Base-by-base conservation (phyloP, 352 stramenopile genomes). In the Phytophthora colocasiae region DNA sequence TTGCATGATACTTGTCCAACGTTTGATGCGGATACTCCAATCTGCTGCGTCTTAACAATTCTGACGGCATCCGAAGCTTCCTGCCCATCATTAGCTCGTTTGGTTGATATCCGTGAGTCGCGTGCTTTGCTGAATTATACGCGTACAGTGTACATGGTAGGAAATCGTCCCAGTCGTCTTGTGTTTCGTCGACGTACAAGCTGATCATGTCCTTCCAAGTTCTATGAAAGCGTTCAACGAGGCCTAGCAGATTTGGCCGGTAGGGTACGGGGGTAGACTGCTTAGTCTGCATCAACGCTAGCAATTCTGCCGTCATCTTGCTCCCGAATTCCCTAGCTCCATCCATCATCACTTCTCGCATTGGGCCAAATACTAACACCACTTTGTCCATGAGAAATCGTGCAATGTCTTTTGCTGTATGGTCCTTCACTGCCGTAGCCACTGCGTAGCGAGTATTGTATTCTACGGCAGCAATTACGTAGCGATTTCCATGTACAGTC, bases 121-220 rank as follows among this genome's bases (percentile, higher is more conserved):
- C 22, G 19, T 63, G 55, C 5, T 27, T 48, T 0, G 31, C 38
- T 5, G 34, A 49, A 11, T 55, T 55, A 24, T 63, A 63, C 2
- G 43, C 31, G 14, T 63, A 57, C 22, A 54, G 6, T 4, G 44
- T 44, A 15, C 17, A 32, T 1, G 39, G 29, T 14, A 75, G 9
- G 40, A 58, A 71, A 12, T 65, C 52, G 15, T 71, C 56, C 61
- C 61, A 75, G 22, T 67, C 61, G 40, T 58, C 27, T 10, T 67
- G 64, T 1, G n/a, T 5, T 6, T 63, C 34, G 14, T 44, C 36
- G 3, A 67, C 49, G 19, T 66, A 64, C 1, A 72, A 27, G 9
- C 32, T 40, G 3, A 76, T 39, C 17, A 72, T 64, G 22, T 66
- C 57, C 15, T 71, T 72, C 62, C 58, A 67, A 6, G 45, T 69